phyloP scores from a whole-genome alignment of 176 grass and related monocot genomes.

The Carex pumila region DNA sequence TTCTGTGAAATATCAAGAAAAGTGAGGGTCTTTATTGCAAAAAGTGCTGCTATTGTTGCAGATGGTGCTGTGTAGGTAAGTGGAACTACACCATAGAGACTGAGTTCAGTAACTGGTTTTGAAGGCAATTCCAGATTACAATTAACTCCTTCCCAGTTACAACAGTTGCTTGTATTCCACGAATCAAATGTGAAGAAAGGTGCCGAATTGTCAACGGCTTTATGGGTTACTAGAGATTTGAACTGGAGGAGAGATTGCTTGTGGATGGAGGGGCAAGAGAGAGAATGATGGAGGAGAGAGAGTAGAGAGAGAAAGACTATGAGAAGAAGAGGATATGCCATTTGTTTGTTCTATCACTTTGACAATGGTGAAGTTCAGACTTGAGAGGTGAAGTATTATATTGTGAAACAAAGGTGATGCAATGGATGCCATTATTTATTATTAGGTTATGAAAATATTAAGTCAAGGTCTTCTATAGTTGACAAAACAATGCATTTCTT shows the following conservation, averaged over 20 bases:
- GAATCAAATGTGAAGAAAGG: slow-evolving; percentile 13
- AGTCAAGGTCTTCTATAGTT: background rate
- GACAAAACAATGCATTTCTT: background rate
- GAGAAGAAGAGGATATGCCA: background rate
- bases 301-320: background rate
- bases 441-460: background rate
- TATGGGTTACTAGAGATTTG: slow-evolving; percentile 4
- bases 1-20: slow-evolving; percentile 2
- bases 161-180: slow-evolving; percentile 20
- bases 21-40: background rate
- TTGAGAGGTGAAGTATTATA: background rate
- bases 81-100: background rate
- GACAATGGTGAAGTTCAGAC: background rate
- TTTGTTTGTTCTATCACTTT: background rate
- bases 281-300: slow-evolving; percentile 1
- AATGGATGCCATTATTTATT: background rate
- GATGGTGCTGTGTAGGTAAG: background rate
- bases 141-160: slow-evolving; percentile 20
- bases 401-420: background rate
- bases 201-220: background rate
- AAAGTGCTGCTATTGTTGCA: background rate
- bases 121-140: background rate
- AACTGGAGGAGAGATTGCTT: slow-evolving; percentile 16
- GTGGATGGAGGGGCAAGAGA: slow-evolving; percentile 17
- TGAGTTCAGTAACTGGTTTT: background rate